A percentile compares a stretch with the other conserved stretches of the same genome.
Evolutionary conservation across 495 filamentous ascomycete species (phyloP).

Genomic region (Penicilliopsis zonata): DNA sequence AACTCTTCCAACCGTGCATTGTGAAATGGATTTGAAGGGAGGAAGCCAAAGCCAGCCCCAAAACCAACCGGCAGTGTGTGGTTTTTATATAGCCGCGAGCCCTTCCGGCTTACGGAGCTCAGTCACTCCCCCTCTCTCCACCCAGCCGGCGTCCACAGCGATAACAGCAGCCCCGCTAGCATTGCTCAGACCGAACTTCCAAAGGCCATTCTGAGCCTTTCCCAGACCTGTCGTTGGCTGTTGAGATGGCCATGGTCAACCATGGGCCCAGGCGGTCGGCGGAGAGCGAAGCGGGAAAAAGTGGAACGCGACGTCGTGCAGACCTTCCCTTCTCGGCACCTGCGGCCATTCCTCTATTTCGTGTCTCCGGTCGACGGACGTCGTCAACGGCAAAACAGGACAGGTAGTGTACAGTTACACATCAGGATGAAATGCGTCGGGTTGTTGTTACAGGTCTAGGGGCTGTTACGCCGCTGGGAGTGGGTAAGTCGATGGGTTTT

Average conservation of each 20-base stretch:
- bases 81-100: background rate
- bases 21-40: slow-evolving; percentile 2
- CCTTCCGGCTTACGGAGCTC: no score
- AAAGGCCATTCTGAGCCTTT: no score
- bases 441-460: slow-evolving; percentile 94
- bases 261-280: slow-evolving; percentile 1
- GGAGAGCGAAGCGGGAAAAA: background rate
- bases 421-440: slow-evolving; percentile 59
- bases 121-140: no score
- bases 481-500: slow-evolving; percentile 39
- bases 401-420: no score
- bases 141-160: background rate
- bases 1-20: slow-evolving; percentile 12
- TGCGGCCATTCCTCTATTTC: no score
- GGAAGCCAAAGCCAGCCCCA: no score
- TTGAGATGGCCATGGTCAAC: background rate
- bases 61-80: no score
- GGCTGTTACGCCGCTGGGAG: slow-evolving; percentile 79
- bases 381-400: no score
- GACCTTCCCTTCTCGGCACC: slow-evolving; percentile 39
- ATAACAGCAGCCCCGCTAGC: background rate
- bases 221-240: background rate
- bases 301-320: slow-evolving; percentile 17
- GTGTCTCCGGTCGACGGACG: no score
- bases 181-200: background rate